Evolutionary conservation across 2,329 filamentous ascomycete species (phyloP).

Genomic region (Eutypella sp.): DNA sequence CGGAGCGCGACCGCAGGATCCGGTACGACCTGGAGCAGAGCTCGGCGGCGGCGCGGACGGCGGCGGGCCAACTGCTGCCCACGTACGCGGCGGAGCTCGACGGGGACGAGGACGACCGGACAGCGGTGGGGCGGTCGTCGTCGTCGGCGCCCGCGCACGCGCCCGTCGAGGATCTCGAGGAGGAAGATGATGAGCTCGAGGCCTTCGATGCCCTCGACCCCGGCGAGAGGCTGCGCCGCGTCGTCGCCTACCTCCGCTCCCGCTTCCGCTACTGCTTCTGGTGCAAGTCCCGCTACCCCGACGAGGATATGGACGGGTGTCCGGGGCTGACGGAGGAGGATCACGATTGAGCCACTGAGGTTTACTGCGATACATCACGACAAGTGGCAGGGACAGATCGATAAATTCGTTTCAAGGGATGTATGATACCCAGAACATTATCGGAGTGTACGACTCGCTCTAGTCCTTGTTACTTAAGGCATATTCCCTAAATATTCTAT

Average conservation of each 20-base stretch:
- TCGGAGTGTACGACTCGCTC: no score
- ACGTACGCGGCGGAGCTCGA: slow-evolving; percentile 65
- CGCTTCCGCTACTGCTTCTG: slow-evolving; percentile 86
- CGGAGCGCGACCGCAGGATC: slow-evolving; percentile 62
- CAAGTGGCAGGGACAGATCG: no score
- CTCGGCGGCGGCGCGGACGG: slow-evolving; percentile 41
- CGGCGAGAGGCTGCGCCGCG: slow-evolving; percentile 58
- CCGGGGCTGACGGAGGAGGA: slow-evolving; percentile 86
- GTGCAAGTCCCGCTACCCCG: slow-evolving; percentile 82
- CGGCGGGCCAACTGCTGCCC: slow-evolving; percentile 44
- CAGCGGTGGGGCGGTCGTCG: slow-evolving; percentile 57
- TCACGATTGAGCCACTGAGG: slow-evolving; percentile 41
- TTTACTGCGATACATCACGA: background rate
- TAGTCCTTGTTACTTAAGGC: no score
- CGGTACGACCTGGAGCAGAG: slow-evolving; percentile 62
- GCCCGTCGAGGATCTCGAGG: slow-evolving; percentile 65
- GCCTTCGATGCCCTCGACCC: slow-evolving; percentile 68
- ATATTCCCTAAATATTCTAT: no score
- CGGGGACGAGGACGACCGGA: slow-evolving; percentile 69
- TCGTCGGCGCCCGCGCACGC: slow-evolving; percentile 48
- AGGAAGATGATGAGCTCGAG: slow-evolving; percentile 75
- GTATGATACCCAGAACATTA: no score
- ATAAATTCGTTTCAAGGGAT: no score
- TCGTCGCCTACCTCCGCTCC: slow-evolving; percentile 66
- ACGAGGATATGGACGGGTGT: slow-evolving; percentile 76